Conservation (phyloP, 2,329 filamentous ascomycete genomes). For the Microthyrium microscopicum region DNA sequence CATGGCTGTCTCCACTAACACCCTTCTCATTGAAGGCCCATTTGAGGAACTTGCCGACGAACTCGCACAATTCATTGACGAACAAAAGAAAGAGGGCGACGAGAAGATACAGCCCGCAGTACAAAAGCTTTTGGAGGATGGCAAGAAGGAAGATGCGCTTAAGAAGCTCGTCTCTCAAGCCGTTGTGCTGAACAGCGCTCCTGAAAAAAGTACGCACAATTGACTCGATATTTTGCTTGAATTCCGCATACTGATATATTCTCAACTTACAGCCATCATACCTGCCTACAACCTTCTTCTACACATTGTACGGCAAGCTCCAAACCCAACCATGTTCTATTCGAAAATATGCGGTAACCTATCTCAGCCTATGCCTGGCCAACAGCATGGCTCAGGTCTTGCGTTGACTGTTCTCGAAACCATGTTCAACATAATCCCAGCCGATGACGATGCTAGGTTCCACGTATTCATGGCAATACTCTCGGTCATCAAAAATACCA, state of each 20-base stretch:
- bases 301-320: slow-evolving; percentile 76
- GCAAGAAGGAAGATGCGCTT: slow-evolving; percentile 67
- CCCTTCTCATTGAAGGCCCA: slow-evolving; percentile 67
- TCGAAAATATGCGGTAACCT: slow-evolving; percentile 81
- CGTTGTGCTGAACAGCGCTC: slow-evolving; percentile 59
- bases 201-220: slow-evolving; percentile 54
- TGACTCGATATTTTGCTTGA: slow-evolving; percentile 5
- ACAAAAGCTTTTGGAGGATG: slow-evolving; percentile 49
- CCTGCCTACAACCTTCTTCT: slow-evolving; percentile 94
- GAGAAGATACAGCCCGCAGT: slow-evolving; percentile 42
- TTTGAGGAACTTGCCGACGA: slow-evolving; percentile 89
- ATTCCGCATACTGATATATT: background rate
- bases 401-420: slow-evolving; percentile 84
- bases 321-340: slow-evolving; percentile 72
- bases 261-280: slow-evolving; percentile 73
- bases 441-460: slow-evolving; percentile 63
- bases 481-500: slow-evolving; percentile 56
- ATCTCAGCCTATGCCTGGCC: slow-evolving; percentile 66
- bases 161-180: slow-evolving; percentile 79
- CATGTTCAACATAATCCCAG: slow-evolving; percentile 83
- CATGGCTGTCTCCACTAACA: slow-evolving; percentile 45
- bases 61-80: slow-evolving; percentile 84
- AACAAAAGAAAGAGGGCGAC: slow-evolving; percentile 34
- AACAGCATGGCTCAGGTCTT: slow-evolving; percentile 67
- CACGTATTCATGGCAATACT: slow-evolving; percentile 84